These are phyloP conservation scores for Kwoniella newhampshirensis DNA, from an alignment of 768 basidiomycete genomes.

Conservation along the genomic window DNA sequence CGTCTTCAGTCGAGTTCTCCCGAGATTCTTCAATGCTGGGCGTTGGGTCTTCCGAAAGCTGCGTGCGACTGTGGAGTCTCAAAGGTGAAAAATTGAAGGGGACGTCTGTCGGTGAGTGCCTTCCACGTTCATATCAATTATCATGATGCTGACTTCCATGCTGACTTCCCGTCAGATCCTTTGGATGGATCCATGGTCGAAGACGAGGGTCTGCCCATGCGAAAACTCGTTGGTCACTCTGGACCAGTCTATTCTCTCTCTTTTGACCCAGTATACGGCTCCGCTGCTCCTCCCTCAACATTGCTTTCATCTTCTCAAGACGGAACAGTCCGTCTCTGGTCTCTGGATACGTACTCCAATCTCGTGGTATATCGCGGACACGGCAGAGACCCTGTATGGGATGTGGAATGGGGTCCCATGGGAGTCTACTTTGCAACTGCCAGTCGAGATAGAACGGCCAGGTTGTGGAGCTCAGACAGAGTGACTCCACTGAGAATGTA, in stretches of 20 bases:
- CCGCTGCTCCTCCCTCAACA: conserved; percentile 78
- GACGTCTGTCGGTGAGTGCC: conserved; percentile 38
- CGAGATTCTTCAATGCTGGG: conserved; percentile 88
- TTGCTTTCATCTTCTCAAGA: conserved; percentile 91
- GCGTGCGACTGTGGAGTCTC: conserved; percentile 88
- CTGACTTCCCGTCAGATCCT: conserved; percentile 21
- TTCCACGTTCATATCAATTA: neutral
- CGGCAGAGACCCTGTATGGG: conserved; percentile 91
- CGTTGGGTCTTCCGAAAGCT: conserved; percentile 92
- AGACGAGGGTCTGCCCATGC: conserved; percentile 76
- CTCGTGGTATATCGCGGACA: conserved; percentile 93
- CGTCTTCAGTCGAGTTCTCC: conserved; percentile 84
- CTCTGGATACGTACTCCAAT: conserved; percentile 89
- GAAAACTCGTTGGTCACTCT: conserved; percentile 96
- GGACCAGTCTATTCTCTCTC: conserved; percentile 92
- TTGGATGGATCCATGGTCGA: conserved; percentile 63
- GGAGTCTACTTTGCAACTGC: conserved; percentile 98
- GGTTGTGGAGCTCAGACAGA: conserved; percentile 94
- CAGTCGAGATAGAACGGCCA: conserved; percentile 87
- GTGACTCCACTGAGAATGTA: conserved; percentile 83
- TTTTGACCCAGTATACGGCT: conserved; percentile 88
- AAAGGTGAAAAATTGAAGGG: conserved; percentile 78
- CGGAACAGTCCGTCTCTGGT: conserved; percentile 87
- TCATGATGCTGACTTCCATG: too few species aligned
- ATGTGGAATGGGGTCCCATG: conserved; percentile 97